phyloP scores from a whole-genome alignment of 768 basidiomycete genomes.

The Pholiota molesta region DNA sequence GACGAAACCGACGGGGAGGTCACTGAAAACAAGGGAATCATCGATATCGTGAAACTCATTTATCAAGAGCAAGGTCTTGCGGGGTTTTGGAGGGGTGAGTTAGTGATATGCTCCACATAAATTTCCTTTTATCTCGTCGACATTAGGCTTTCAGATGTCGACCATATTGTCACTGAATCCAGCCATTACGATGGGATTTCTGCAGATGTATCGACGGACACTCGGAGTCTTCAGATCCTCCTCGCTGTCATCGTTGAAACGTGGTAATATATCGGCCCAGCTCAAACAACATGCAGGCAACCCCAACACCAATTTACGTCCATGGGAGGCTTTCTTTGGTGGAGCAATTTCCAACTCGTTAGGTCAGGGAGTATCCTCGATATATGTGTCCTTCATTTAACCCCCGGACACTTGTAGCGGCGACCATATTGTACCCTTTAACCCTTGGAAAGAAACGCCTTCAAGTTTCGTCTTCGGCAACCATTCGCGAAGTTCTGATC shows the following conservation, averaged over 20 bases:
- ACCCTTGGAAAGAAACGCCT: constrained; percentile 62
- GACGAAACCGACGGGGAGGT: constrained; percentile 10
- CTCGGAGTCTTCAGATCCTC: constrained; percentile 29
- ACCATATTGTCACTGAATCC: constrained; percentile 57
- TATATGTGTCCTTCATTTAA: not conserved
- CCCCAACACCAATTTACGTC: constrained; percentile 33
- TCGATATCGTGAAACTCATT: constrained; percentile 41
- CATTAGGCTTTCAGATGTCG: constrained; percentile 51
- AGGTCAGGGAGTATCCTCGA: constrained; percentile 26
- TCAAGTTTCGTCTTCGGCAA: constrained; percentile 46
- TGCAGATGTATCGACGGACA: constrained; percentile 51
- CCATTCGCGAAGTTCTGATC: constrained; percentile 30
- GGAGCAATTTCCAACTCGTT: constrained; percentile 57
- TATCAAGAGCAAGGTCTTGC: constrained; percentile 49
- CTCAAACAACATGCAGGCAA: constrained; percentile 11
- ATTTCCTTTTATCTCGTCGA: constrained; percentile 1
- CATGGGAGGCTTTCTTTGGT: constrained; percentile 56
- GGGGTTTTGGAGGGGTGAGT: constrained; percentile 60
- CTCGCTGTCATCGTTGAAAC: not conserved
- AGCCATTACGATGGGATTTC: constrained; percentile 56
- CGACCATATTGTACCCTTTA: constrained; percentile 54
- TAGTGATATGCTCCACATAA: not conserved
- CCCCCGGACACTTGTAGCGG: constrained; percentile 29
- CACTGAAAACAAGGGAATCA: constrained; percentile 25
- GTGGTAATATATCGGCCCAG: not conserved